These are phyloP conservation scores for Stephania yunnanensis DNA, from an alignment of 164 flowering plant species.

Conservation along the genomic window DNA sequence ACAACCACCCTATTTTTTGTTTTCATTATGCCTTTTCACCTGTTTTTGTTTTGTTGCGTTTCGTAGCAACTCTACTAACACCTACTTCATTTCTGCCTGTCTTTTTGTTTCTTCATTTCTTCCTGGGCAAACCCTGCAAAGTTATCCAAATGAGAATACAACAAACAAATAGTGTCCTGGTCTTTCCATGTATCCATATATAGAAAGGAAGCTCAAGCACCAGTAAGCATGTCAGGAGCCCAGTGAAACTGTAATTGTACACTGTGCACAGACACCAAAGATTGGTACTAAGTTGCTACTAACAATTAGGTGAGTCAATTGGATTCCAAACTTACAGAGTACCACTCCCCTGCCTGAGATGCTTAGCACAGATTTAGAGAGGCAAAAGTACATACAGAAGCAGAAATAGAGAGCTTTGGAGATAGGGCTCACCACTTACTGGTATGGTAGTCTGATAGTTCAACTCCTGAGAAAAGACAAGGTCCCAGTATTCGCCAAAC, in stretches of 20 bases:
- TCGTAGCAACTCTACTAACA: neutral
- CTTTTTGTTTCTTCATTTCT: neutral
- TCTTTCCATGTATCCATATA: neutral
- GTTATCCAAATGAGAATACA: neutral
- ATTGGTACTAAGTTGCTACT: too few species aligned
- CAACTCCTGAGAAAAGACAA: neutral
- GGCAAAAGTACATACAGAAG: too few species aligned
- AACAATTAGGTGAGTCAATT: too few species aligned
- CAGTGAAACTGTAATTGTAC: neutral
- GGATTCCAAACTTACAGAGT: too few species aligned
- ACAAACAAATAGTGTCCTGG: neutral
- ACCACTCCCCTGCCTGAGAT: too few species aligned
- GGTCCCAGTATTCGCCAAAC: neutral
- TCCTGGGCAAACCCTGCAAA: neutral
- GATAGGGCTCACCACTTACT: too few species aligned
- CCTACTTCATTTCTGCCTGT: neutral
- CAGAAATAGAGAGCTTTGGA: too few species aligned
- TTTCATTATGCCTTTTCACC: neutral
- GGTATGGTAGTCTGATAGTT: too few species aligned
- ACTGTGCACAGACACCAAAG: neutral
- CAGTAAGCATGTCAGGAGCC: too few species aligned
- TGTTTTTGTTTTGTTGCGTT: neutral
- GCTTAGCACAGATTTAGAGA: too few species aligned
- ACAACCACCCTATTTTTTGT: neutral
- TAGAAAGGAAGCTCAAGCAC: neutral